These are phyloP conservation scores for Gaeumannomyces sp. DNA, from an alignment of 2,329 filamentous ascomycete species.

Conservation along the genomic window DNA sequence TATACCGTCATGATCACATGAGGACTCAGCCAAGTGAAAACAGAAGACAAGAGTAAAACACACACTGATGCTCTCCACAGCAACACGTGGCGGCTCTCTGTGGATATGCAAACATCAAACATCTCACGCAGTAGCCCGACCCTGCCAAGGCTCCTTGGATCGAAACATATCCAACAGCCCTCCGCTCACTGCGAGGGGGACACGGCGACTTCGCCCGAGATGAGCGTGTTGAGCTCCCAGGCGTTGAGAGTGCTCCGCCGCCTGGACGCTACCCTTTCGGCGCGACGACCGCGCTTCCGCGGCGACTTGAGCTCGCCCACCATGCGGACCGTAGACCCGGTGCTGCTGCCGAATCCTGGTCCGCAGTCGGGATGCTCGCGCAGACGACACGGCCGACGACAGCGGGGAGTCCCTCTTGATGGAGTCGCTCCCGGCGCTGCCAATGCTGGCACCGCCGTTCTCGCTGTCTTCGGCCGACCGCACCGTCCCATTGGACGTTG, in stretches of 20 bases:
- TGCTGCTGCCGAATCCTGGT: background rate
- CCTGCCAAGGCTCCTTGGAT: background rate
- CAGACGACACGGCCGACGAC: slow-evolving; percentile 8
- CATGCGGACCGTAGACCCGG: slow-evolving; percentile 6
- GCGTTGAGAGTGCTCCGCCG: slow-evolving; percentile 70
- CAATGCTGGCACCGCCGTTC: slow-evolving; percentile 7
- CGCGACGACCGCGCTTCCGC: slow-evolving; percentile 46
- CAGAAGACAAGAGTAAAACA: background rate
- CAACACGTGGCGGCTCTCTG: background rate
- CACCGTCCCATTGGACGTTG: slow-evolving; percentile 20
- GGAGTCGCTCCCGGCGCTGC: slow-evolving; percentile 9
- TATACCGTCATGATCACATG: background rate
- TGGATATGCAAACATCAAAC: background rate
- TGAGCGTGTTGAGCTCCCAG: slow-evolving; percentile 65
- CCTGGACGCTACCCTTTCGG: slow-evolving; percentile 51
- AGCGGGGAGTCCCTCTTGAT: slow-evolving; percentile 11
- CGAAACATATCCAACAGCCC: background rate
- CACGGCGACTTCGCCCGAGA: slow-evolving; percentile 32
- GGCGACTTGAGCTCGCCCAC: slow-evolving; percentile 24
- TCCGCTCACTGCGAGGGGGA: slow-evolving; percentile 11
- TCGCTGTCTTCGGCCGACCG: slow-evolving; percentile 19
- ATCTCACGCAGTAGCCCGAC: background rate
- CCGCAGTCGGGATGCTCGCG: background rate
- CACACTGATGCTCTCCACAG: background rate
- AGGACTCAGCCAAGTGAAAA: background rate